A percentile compares a stretch with the other conserved stretches of the same genome.
These are phyloP conservation scores for Leccinum laetum DNA, from an alignment of 1,284 basidiomycete species.

Conservation along the genomic window DNA sequence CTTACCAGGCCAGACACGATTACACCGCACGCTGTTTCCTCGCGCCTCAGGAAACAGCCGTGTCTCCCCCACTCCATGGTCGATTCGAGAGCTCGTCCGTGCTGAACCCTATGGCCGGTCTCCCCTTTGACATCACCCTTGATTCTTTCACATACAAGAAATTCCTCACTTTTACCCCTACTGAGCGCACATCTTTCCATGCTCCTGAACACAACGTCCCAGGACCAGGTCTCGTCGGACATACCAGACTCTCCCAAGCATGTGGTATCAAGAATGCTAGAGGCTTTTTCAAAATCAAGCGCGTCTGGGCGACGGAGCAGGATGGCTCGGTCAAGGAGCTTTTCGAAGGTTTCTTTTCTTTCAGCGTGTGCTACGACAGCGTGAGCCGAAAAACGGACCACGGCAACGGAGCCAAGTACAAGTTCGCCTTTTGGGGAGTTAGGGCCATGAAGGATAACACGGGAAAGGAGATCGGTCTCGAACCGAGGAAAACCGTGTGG, in stretches of 20 bases:
- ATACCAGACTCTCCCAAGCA: slow-evolving; percentile 21
- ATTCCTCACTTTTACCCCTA: slow-evolving; percentile 22
- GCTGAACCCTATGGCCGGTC: slow-evolving; percentile 36
- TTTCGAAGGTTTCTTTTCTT: slow-evolving; percentile 39
- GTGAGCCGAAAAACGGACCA: slow-evolving; percentile 37
- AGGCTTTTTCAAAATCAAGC: slow-evolving; percentile 36
- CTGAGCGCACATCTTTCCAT: slow-evolving; percentile 21
- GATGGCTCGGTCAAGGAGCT: slow-evolving; percentile 27
- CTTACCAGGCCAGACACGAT: slow-evolving; percentile 39
- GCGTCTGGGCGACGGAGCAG: slow-evolving; percentile 29
- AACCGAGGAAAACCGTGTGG: slow-evolving; percentile 13
- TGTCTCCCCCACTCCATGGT: slow-evolving; percentile 19
- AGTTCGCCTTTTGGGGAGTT: slow-evolving; percentile 40
- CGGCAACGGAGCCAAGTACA: slow-evolving; percentile 30
- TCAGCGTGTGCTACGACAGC: slow-evolving; percentile 33
- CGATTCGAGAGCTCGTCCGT: slow-evolving; percentile 25
- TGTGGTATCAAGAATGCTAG: slow-evolving; percentile 35
- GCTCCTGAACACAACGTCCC: slow-evolving; percentile 18
- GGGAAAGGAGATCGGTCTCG: slow-evolving; percentile 35
- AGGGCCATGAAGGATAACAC: slow-evolving; percentile 35
- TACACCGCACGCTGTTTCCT: slow-evolving; percentile 34
- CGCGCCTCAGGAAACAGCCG: slow-evolving; percentile 10
- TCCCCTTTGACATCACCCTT: slow-evolving; percentile 34
- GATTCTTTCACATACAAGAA: slow-evolving; percentile 23
- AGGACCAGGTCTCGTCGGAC: slow-evolving; percentile 30